Evolutionary conservation across 75 land plant species (phyloP).

Genomic region (Selaginella tamariscina): DNA sequence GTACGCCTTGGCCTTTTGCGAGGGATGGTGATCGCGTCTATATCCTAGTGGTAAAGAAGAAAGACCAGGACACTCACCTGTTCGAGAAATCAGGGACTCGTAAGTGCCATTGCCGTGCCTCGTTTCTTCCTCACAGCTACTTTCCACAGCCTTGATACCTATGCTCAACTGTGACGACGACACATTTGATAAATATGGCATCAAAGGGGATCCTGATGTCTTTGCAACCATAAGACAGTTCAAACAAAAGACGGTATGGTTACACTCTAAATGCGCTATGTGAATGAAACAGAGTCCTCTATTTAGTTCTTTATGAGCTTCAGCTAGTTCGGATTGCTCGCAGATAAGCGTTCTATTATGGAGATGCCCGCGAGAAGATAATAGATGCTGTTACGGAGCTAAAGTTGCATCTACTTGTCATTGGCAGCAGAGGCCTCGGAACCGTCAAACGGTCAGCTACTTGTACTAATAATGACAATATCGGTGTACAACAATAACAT

Average conservation of each 20-base stretch:
- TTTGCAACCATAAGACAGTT: background rate
- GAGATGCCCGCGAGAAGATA: constrained; percentile 75
- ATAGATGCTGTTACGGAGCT: constrained; percentile 48
- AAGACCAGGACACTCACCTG: background rate
- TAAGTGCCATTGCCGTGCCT: background rate
- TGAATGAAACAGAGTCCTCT: too few species aligned
- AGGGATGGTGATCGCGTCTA: background rate
- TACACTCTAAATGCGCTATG: too few species aligned
- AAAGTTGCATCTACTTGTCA: constrained; percentile 53
- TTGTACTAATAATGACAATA: background rate
- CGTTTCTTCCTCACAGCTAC: background rate
- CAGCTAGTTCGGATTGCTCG: too few species aligned
- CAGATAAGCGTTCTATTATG: constrained; percentile 60
- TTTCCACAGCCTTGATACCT: background rate
- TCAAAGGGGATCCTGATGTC: background rate
- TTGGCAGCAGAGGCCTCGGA: constrained; percentile 82
- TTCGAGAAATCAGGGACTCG: background rate
- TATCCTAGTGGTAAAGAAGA: background rate
- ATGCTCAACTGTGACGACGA: background rate
- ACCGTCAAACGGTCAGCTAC: constrained; percentile 40
- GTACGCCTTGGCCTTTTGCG: background rate
- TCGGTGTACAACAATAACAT: background rate
- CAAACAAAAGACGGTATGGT: background rate
- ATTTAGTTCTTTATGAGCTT: too few species aligned
- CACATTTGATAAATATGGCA: background rate